A percentile compares a stretch with the other conserved stretches of the same genome.
phyloP scores from a whole-genome alignment of 2,329 filamentous ascomycete species.

The Diaporthe vaccinii region DNA sequence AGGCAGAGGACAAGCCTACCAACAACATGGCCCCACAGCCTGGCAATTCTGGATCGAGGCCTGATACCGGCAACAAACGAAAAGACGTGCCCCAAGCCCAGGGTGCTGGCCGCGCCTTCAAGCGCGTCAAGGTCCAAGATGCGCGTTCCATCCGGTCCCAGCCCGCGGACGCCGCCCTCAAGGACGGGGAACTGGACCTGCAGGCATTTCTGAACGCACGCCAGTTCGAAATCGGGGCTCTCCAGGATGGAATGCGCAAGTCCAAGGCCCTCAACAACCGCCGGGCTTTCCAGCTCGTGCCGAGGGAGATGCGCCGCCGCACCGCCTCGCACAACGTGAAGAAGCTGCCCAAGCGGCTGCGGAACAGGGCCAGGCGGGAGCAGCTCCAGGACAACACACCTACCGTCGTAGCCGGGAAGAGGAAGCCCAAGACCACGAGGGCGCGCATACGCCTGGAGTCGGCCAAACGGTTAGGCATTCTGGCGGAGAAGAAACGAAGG shows the following conservation, averaged over 20 bases:
- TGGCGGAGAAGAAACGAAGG: conserved; percentile 69
- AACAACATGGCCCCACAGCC: conserved; percentile 44
- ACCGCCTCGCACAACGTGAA: conserved; percentile 97
- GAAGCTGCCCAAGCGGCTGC: conserved; percentile 83
- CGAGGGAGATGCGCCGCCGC: conserved; percentile 83
- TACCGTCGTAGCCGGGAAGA: conserved; percentile 74
- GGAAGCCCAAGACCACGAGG: conserved; percentile 71
- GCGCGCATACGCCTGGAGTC: conserved; percentile 79
- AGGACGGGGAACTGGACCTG: conserved; percentile 86
- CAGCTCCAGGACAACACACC: conserved; percentile 95
- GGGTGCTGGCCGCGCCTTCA: conserved; percentile 47
- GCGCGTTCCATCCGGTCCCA: conserved; percentile 66
- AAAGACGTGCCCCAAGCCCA: conserved; percentile 44
- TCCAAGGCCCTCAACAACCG: conserved; percentile 74
- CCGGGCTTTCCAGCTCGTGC: conserved; percentile 92
- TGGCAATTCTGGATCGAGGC: conserved; percentile 35
- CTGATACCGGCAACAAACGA: conserved; percentile 43
- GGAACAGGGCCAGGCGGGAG: conserved; percentile 76
- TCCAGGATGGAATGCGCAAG: conserved; percentile 85
- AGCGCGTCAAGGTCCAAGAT: conserved; percentile 62
- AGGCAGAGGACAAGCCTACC: neutral
- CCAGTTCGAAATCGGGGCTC: conserved; percentile 88
- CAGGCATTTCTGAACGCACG: conserved; percentile 86
- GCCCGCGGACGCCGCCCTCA: conserved; percentile 63
- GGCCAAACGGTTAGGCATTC: conserved; percentile 76